A percentile compares a stretch with the other conserved stretches of the same genome.
Evolutionary conservation across 305 asterid species (phyloP).

Genomic region (Nicotiana rustica): DNA sequence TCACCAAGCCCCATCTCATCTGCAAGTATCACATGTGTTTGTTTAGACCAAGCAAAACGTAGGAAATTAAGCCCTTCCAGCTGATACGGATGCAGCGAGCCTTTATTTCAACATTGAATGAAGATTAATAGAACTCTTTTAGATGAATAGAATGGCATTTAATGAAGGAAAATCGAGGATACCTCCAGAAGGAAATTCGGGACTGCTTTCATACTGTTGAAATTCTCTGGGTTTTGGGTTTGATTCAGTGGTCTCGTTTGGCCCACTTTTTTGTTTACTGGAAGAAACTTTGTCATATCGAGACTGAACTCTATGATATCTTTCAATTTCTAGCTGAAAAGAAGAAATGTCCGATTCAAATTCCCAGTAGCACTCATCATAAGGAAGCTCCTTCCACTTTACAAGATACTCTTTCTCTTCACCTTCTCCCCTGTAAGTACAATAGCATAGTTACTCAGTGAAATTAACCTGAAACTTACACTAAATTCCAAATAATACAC

Average conservation of each 20-base stretch:
- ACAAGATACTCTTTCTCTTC: slow-evolving; percentile 90
- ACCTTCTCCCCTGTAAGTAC: slow-evolving; percentile 56
- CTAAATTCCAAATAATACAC: slow-evolving; percentile 14
- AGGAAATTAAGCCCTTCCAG: slow-evolving; percentile 98
- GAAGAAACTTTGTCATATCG: slow-evolving; percentile 42
- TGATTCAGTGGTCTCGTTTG: slow-evolving; percentile 63
- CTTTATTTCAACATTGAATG: slow-evolving; percentile 53
- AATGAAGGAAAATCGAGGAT: slow-evolving; percentile 31
- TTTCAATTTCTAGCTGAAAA: slow-evolving; percentile 80
- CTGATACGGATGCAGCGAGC: slow-evolving; percentile 97
- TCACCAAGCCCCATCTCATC: slow-evolving; percentile 99
- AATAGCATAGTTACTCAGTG: slow-evolving; percentile 27
- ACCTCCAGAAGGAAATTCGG: slow-evolving; percentile 94
- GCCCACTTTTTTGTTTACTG: slow-evolving; percentile 63
- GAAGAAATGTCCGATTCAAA: slow-evolving; percentile 81
- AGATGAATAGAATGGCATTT: slow-evolving; percentile 39
- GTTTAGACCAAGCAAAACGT: slow-evolving; percentile 95
- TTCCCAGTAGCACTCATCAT: slow-evolving; percentile 99
- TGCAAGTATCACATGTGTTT: slow-evolving; percentile 97
- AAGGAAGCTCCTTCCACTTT: slow-evolving; percentile 97
- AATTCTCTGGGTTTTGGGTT: slow-evolving; percentile 79
- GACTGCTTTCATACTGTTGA: slow-evolving; percentile 88
- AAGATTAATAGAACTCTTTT: slow-evolving; percentile 33
- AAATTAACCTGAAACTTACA: slow-evolving; percentile 6
- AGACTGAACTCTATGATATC: slow-evolving; percentile 65